Conservation (phyloP, 345 rosid species). For the Sapria himalayana region DNA sequence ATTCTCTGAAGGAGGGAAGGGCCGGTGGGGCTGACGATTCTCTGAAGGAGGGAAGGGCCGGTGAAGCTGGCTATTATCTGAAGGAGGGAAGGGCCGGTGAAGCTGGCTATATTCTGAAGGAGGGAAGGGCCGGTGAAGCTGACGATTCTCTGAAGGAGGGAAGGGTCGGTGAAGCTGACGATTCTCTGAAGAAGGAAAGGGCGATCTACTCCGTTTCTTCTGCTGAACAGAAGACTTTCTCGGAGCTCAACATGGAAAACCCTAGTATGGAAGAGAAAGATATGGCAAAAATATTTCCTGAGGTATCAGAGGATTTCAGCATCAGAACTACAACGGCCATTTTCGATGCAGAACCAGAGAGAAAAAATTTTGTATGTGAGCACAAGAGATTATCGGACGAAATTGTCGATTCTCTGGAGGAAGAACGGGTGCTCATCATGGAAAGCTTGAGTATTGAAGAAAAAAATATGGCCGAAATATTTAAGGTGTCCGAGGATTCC, state of each 20-base stretch:
- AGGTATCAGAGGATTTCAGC: constrained; percentile 69
- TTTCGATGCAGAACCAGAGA: background rate
- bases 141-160: too few species aligned
- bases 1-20: background rate
- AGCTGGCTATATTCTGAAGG: too few species aligned
- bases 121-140: too few species aligned
- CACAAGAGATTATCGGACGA: too few species aligned
- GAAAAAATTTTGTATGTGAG: background rate
- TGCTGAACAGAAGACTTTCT: constrained; percentile 13
- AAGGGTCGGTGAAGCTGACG: constrained; percentile 58
- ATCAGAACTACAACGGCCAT: constrained; percentile 42
- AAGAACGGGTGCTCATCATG: too few species aligned
- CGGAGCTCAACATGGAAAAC: constrained; percentile 22
- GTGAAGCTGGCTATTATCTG: too few species aligned
- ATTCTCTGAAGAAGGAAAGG: constrained; percentile 22
- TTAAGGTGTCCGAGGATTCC: too few species aligned
- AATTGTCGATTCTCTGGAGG: too few species aligned
- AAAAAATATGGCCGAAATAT: too few species aligned
- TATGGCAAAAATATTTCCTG: constrained; percentile 32
- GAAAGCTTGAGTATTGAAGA: too few species aligned
- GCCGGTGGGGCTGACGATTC: background rate
- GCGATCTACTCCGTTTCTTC: constrained; percentile 10
- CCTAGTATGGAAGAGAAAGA: constrained; percentile 32
- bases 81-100: too few species aligned
- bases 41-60: too few species aligned